Conservation (phyloP, 345 rosid genomes). For the Salix udensis region DNA sequence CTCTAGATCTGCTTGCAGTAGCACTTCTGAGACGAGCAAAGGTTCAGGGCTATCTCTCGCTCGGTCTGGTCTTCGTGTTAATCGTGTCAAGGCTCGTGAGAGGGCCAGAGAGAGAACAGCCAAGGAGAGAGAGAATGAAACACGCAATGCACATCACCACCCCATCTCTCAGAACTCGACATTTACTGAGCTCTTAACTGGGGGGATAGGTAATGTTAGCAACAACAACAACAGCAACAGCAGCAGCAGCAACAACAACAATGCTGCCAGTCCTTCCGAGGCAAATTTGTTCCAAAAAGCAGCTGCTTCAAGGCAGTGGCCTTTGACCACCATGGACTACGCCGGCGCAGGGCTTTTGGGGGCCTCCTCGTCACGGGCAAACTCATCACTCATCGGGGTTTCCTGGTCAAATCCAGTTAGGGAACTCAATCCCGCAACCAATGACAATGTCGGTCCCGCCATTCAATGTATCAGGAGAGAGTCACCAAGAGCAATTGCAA, state of each 20-base stretch:
- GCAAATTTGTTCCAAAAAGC: slow-evolving; percentile 36
- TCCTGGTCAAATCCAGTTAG: slow-evolving; percentile 48
- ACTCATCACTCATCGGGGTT: slow-evolving; percentile 36
- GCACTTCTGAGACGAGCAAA: slow-evolving; percentile 92
- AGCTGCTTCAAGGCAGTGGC: slow-evolving; percentile 49
- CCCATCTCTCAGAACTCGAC: slow-evolving; percentile 51
- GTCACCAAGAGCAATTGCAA: slow-evolving; percentile 41
- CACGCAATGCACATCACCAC: slow-evolving; percentile 22
- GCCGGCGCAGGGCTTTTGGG: slow-evolving; percentile 45
- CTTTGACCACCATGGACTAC: slow-evolving; percentile 63
- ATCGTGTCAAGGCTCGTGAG: slow-evolving; percentile 66
- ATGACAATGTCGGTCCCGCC: slow-evolving; percentile 35
- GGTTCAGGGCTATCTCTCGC: slow-evolving; percentile 78
- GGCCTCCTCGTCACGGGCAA: slow-evolving; percentile 35
- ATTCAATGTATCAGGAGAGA: slow-evolving; percentile 40
- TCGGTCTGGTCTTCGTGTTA: slow-evolving; percentile 53
- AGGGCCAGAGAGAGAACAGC: slow-evolving; percentile 84
- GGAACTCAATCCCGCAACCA: slow-evolving; percentile 32
- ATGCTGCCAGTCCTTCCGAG: slow-evolving; percentile 37
- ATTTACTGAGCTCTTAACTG: slow-evolving; percentile 80
- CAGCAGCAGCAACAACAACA: background rate
- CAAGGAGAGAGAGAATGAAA: slow-evolving; percentile 58
- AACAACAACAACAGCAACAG: slow-evolving; percentile 8
- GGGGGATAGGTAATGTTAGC: slow-evolving; percentile 40
- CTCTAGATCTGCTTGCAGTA: slow-evolving; percentile 90